Evolutionary conservation across 805 yeast species (phyloP), one percentile per base, ranked within the genome.

Genomic region (Ogataea trehalophila): DNA sequence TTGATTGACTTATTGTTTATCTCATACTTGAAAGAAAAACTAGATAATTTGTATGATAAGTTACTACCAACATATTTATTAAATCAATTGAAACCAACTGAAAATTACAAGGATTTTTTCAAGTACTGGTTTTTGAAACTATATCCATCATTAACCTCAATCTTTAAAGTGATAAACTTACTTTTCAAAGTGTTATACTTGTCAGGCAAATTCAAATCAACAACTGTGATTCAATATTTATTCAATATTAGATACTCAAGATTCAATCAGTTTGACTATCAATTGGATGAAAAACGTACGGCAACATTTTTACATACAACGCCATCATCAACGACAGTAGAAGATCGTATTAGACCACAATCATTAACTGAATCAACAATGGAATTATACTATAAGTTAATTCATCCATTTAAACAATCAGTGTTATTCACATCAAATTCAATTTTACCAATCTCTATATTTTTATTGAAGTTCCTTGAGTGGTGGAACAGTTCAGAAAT

Each of bases 401-500:
- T 48, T 17, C 22, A 49, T 20, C 68, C 70, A 11, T 20, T 62
- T 31, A 57, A 58, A 43, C 57, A 54, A 36, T 58, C 59, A 3
- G 48, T 59, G 13, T 46, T 65, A 42, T 26, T 61, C 5, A 57
- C 65, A 26, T 53, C 69, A 2, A 61, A 61, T 45, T 68, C 86
- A 2, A 63, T 82, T 40, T 80, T 92, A 66, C 97, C 97, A 0
- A 74, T 85, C 0, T 87, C 95, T 2, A 84, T 91, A 44, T 90
- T 92, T 61, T 59, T 83, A 22, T 72, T 91, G 50, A 88, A 89
- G 66, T 87, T 91, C 56, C 72, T 89, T 34, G 97, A 91, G 64
- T 91, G 97, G 97, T 91, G 96, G 95, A 80, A 81, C 51, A 77
- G 86, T 23, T 81, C 90, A 15, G 88, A 85, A 50, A 77, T 88